Conservation (phyloP, 768 basidiomycete genomes). For the Mycena crocata region DNA sequence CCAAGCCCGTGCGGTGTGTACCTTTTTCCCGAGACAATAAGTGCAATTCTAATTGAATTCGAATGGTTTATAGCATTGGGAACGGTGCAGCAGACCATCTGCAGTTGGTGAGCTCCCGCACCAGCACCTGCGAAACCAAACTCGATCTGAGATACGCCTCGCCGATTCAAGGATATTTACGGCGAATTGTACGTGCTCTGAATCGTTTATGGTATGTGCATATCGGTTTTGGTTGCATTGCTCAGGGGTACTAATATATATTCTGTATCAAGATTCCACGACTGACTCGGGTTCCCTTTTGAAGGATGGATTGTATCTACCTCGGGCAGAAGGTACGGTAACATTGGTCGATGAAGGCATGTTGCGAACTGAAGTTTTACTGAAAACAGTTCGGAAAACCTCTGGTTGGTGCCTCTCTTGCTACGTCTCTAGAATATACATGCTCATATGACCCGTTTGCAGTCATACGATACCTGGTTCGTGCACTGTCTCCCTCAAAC, state of each 20-base stretch:
- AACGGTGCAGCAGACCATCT: constrained; percentile 97
- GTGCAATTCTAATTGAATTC: neutral
- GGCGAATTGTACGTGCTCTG: constrained; percentile 82
- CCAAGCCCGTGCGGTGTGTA: constrained; percentile 80
- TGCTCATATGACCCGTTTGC: neutral
- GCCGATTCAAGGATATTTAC: constrained; percentile 83
- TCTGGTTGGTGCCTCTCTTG: constrained; percentile 74
- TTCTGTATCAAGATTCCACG: neutral
- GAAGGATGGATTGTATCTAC: constrained; percentile 95
- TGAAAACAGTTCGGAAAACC: constrained; percentile 75
- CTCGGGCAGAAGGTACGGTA: constrained; percentile 84
- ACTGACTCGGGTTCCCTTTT: neutral
- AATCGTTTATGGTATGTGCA: neutral
- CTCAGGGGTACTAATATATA: neutral
- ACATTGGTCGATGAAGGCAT: neutral
- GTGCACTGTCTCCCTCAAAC: constrained; percentile 19
- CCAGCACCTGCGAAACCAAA: neutral
- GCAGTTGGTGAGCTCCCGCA: constrained; percentile 70
- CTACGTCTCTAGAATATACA: neutral
- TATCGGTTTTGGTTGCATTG: neutral
- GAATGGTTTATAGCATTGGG: constrained; percentile 68
- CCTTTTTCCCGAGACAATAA: neutral
- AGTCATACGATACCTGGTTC: constrained; percentile 71
- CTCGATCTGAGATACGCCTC: neutral
- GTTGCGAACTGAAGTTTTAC: neutral